A percentile compares a stretch with the other conserved stretches of the same genome.
Evolutionary conservation across 768 basidiomycete species (phyloP).

Genomic region (Melanogaster broomeanus): DNA sequence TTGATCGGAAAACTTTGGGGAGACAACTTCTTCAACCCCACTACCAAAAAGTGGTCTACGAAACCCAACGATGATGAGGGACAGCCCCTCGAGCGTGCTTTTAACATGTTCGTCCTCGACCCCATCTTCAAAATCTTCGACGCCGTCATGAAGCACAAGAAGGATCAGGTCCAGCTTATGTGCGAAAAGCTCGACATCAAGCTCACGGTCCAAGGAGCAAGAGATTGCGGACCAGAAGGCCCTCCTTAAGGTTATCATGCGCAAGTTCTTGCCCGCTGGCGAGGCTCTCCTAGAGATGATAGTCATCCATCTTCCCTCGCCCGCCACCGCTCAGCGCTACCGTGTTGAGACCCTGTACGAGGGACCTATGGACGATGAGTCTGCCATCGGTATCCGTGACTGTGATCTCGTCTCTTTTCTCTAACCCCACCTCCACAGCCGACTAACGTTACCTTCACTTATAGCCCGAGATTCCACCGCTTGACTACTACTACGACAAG

Average conservation of each 20-base stretch:
- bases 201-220: slow-evolving; percentile 82
- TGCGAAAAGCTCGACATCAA: slow-evolving; percentile 97
- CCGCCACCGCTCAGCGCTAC: slow-evolving; percentile 95
- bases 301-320: slow-evolving; percentile 99
- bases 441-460: slow-evolving; percentile 13
- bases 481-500: slow-evolving; percentile 95
- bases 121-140: slow-evolving; percentile 99
- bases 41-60: slow-evolving; percentile 95
- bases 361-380: slow-evolving; percentile 99
- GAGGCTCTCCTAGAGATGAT: slow-evolving; percentile 99
- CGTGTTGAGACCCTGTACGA: slow-evolving; percentile 99
- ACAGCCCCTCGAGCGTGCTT: slow-evolving; percentile 94
- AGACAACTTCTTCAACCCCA: slow-evolving; percentile 99
- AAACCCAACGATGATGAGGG: slow-evolving; percentile 74
- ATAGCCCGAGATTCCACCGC: slow-evolving; percentile 83
- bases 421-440: not conserved
- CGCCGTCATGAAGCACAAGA: slow-evolving; percentile 99
- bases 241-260: slow-evolving; percentile 97
- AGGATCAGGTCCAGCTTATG: slow-evolving; percentile 79
- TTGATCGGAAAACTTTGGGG: slow-evolving; percentile 99
- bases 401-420: slow-evolving; percentile 69
- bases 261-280: slow-evolving; percentile 99
- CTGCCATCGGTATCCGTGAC: slow-evolving; percentile 96
- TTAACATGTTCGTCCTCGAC: slow-evolving; percentile 98
- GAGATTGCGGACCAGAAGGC: slow-evolving; percentile 89